Base-by-base conservation (phyloP, 768 basidiomycete genomes). In the Amanita inopinata region DNA sequence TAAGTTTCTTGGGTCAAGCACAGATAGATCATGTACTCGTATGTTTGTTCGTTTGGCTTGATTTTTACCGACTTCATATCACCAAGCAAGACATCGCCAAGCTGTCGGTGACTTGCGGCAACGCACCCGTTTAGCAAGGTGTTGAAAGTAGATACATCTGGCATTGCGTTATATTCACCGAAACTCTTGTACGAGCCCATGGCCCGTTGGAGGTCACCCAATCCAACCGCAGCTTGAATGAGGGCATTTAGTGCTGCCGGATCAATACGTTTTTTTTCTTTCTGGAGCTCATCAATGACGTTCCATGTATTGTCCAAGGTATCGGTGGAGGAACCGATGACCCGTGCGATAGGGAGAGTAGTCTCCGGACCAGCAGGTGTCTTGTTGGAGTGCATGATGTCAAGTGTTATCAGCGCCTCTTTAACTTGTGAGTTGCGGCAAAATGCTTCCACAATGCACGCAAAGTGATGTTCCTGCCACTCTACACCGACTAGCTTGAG, bases 371-470 rank as follows among this genome's bases (percentile, higher is more conserved):
- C 64, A 4, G 83, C 78, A 0, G 57, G 50, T 33, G 83, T 65
- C 27, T 67, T 64, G 41, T 66, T 62, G 37, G 62, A 56, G 18
- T 76, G 77, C 75, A 92, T 81, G 41, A 74, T 58, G 14, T 67
- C 56, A 24, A 91, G 61, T 11, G 73, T 65, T 24, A 64, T 55
- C 38, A 92, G 59, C 0, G 84, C 87, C 24, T 84, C 76, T 38
- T 74, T 69, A 32, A 87, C 51, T 32, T 75, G 66, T 1, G 66
- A 65, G 19, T 66, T 69, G 10, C 64, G 70, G 57, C 74, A 76
- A 52, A 83, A 78, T 0, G 87, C 78, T 54, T 90, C 83, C 22
- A 92, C 63, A 15, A 91, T 60, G 2, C 87, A 77, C 1, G 83
- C 76, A 51, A 87, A 77, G 55, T 93, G 90, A 53, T 83, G 61